Percentiles rank a stretch among this genome's conserved stretches.
Conservation (phyloP, 2,329 filamentous ascomycete genomes). For the Pseudogymnoascus sp. region DNA sequence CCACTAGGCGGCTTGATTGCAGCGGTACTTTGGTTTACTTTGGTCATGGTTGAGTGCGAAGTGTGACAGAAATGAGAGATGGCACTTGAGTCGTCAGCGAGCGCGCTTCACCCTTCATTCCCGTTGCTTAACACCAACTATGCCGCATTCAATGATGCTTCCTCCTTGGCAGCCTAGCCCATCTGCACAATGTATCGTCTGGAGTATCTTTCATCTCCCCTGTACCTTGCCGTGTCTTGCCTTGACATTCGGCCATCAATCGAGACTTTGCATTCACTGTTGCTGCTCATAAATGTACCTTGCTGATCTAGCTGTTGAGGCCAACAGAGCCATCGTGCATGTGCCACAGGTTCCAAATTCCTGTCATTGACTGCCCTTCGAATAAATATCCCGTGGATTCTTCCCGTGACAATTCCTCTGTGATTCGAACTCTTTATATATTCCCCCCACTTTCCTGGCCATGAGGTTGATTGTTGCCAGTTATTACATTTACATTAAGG, state of each 20-base stretch:
- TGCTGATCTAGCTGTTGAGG: neutral
- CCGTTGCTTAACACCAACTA: neutral
- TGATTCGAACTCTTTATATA: neutral
- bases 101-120: neutral
- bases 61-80: slow-evolving; percentile 3
- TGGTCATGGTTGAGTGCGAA: neutral
- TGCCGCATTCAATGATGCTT: neutral
- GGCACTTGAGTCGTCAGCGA: neutral
- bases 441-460: neutral
- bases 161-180: neutral
- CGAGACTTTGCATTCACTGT: neutral
- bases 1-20: neutral
- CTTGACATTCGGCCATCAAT: neutral
- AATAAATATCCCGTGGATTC: neutral
- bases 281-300: neutral
- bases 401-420: neutral
- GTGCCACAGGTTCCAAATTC: slow-evolving; percentile 4
- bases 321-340: neutral
- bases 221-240: neutral
- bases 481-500: neutral
- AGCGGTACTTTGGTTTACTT: neutral
- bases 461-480: neutral
- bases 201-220: neutral
- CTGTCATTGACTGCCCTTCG: neutral
- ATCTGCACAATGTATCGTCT: neutral